Evolutionary conservation across 768 basidiomycete genomes (phyloP).

Genomic region (Mycena albidolilacea): DNA sequence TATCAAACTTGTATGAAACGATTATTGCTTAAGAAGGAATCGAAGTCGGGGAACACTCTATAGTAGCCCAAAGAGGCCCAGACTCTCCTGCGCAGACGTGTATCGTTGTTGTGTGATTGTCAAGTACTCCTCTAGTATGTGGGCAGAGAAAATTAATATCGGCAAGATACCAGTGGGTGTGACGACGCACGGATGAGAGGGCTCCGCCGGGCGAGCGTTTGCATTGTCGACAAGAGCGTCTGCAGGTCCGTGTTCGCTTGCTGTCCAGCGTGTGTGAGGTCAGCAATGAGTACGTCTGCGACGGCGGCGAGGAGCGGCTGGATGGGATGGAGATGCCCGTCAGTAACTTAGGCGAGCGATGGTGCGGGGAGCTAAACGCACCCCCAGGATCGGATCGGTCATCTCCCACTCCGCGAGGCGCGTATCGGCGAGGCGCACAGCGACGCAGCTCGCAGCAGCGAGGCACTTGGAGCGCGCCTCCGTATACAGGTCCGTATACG

Average conservation of each 20-base stretch:
- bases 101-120: background rate
- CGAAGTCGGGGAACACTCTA: background rate
- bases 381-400: slow-evolving; percentile 29
- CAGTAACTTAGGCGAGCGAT: background rate
- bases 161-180: too few relatives aligned
- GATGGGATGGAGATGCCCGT: background rate
- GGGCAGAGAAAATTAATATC: background rate
- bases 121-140: background rate
- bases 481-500: background rate
- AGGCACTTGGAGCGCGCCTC: slow-evolving; percentile 9
- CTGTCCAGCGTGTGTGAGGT: background rate
- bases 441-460: slow-evolving; percentile 10
- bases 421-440: background rate
- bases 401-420: background rate
- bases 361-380: background rate
- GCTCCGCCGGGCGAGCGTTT: slow-evolving; percentile 1
- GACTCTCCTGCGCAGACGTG: background rate
- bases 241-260: background rate
- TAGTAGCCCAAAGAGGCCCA: background rate
- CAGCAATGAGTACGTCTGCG: background rate
- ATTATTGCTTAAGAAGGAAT: background rate
- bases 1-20: too few relatives aligned
- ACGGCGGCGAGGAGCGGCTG: slow-evolving; percentile 16
- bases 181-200: slow-evolving; percentile 7
- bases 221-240: background rate